Evolutionary conservation across 2,329 filamentous ascomycete genomes (phyloP), one percentile per base, ranked within the genome.

Genomic region (Emergomyces pasteurianus): DNA sequence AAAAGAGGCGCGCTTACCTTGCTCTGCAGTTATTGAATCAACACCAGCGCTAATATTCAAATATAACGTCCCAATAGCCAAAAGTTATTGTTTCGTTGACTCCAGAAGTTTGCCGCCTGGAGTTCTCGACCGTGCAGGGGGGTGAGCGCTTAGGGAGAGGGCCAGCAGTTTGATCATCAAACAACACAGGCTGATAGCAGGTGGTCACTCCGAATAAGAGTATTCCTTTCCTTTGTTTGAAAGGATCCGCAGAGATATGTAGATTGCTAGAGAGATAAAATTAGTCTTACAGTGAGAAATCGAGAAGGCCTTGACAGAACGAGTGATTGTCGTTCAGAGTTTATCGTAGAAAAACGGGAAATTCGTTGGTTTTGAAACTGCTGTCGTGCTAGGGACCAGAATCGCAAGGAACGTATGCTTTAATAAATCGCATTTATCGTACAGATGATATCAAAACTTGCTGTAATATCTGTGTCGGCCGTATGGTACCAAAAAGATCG

Each of bases 1-100:
- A 21, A 54, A 59, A 54, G 18, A 12, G 36, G 26, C 31, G 49
- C 58, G 49, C 58, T 59, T 59, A 59, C 58, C 46, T 59, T n/a
- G 18, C 49, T 36, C 58, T 18, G 10, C 9, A n/a, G 36, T 14
- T 46, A 57, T 57, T n/a, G 26, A 31, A 34, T 34, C 55, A 57
- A 46, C 16, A n/a, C 55, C 55, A n/a, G 55, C 14, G 38, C 55
- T 46, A 23, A 55, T 23, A 21, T 55, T 40, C 16, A 38, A 53
- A 53, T 34, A 38, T 10, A 53, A n/a, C n/a, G 31, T 38, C n/a
- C 16, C 55, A 26, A 40, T 40, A 26, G 9, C 36, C 6, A 18
- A 56, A 23, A 56, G 7, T 23, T 56, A 56, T 56, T 40, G 18
- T 26, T 42, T 40, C 46, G 38, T 40, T 23, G 55, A 16, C 43